These are phyloP conservation scores for Raphanus sativus DNA, from an alignment of 345 rosid genomes.

Conservation along the genomic window DNA sequence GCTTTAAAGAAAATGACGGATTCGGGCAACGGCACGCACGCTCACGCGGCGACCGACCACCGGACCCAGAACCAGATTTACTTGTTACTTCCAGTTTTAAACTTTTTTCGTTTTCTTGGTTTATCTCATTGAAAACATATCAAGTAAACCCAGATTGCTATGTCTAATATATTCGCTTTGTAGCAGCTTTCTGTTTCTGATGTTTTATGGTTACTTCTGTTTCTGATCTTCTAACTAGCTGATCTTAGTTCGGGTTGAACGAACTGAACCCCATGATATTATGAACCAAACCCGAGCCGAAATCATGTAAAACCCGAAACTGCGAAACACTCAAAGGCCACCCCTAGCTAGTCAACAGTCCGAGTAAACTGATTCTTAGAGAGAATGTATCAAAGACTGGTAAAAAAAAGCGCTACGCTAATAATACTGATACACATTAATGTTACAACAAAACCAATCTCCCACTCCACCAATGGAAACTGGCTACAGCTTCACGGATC, in stretches of 20 bases:
- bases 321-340: too few relatives aligned
- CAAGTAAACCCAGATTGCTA: background rate
- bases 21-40: too few relatives aligned
- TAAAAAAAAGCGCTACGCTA: background rate
- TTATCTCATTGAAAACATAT: background rate
- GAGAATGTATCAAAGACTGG: background rate
- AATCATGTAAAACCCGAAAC: too few relatives aligned
- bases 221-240: too few relatives aligned
- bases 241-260: too few relatives aligned
- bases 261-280: too few relatives aligned
- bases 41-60: too few relatives aligned
- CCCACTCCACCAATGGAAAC: background rate
- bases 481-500: constrained; percentile 45
- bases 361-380: background rate
- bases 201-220: background rate
- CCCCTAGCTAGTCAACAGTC: background rate
- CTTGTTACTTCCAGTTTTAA: too few relatives aligned
- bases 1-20: too few relatives aligned
- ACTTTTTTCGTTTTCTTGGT: background rate
- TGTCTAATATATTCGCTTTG: background rate
- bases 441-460: constrained; percentile 18
- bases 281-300: too few relatives aligned
- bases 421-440: constrained; percentile 13
- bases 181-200: background rate
- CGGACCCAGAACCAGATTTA: too few relatives aligned